phyloP scores from a whole-genome alignment of 2,329 filamentous ascomycete species.

The Fusarium floridanum region DNA sequence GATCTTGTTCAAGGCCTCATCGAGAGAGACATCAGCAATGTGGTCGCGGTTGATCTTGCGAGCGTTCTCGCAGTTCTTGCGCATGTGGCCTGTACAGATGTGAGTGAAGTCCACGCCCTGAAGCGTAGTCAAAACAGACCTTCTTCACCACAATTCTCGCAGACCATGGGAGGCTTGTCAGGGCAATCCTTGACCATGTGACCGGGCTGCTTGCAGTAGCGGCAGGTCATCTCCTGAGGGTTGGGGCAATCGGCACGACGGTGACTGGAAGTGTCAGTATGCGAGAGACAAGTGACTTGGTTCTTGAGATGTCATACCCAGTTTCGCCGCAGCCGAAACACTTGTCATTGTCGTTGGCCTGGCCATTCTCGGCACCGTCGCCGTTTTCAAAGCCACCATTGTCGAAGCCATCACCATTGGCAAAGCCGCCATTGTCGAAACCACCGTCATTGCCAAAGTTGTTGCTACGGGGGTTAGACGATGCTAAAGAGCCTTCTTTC shows the following conservation, averaged over 20 bases:
- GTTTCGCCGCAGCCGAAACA: slow-evolving; percentile 55
- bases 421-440: slow-evolving; percentile 2
- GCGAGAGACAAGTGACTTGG: neutral
- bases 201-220: slow-evolving; percentile 63
- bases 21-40: slow-evolving; percentile 62
- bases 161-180: slow-evolving; percentile 65
- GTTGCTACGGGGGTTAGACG: slow-evolving; percentile 8
- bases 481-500: neutral
- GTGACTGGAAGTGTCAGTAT: slow-evolving; percentile 38
- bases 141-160: slow-evolving; percentile 72
- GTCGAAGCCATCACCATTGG: neutral
- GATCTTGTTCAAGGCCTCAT: slow-evolving; percentile 71
- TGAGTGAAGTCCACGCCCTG: slow-evolving; percentile 18
- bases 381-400: slow-evolving; percentile 8
- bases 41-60: slow-evolving; percentile 68
- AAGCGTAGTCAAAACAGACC: slow-evolving; percentile 55
- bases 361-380: slow-evolving; percentile 9
- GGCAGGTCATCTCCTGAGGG: slow-evolving; percentile 52
- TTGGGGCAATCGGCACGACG: slow-evolving; percentile 54
- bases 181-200: slow-evolving; percentile 74
- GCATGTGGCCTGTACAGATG: slow-evolving; percentile 63
- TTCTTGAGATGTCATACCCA: slow-evolving; percentile 46
- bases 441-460: slow-evolving; percentile 9
- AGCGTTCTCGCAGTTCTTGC: slow-evolving; percentile 68
- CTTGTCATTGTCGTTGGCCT: slow-evolving; percentile 43